These are phyloP conservation scores for Beauveria caledonica DNA, from an alignment of 2,329 filamentous ascomycete genomes.

Conservation along the genomic window DNA sequence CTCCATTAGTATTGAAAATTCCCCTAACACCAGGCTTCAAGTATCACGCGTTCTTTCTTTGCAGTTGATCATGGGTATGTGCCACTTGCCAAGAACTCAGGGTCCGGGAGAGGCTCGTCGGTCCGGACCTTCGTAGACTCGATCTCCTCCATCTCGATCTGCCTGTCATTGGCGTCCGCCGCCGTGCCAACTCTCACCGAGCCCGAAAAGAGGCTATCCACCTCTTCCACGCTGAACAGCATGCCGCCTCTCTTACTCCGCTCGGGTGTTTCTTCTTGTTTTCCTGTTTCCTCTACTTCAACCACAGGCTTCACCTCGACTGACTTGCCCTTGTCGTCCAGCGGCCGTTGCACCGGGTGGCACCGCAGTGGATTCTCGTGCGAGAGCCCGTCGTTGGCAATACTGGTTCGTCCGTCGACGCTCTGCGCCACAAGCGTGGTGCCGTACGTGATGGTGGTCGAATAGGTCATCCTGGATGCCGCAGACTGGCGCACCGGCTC, in stretches of 20 bases:
- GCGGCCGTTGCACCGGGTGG: neutral
- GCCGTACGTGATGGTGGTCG: neutral
- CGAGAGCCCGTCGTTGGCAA: neutral
- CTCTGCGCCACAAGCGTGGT: neutral
- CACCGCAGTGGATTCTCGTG: constrained; percentile 1
- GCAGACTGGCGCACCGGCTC: neutral
- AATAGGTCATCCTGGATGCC: neutral
- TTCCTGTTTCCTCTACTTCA: neutral
- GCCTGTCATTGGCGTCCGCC: too few species aligned
- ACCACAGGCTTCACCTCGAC: too few species aligned
- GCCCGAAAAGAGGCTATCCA: neutral
- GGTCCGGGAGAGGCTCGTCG: neutral
- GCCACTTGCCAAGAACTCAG: neutral
- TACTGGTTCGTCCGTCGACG: neutral
- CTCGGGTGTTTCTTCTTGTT: too few species aligned
- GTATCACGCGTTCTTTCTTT: neutral
- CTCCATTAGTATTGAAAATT: neutral
- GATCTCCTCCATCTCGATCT: neutral
- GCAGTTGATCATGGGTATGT: neutral
- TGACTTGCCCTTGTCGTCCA: neutral
- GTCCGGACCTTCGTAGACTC: neutral
- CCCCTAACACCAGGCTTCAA: neutral
- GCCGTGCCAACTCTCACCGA: neutral
- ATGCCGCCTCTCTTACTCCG: neutral
- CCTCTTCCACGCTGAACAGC: neutral